phyloP scores from a whole-genome alignment of 768 basidiomycete genomes.

The Phanerochaete sordida region DNA sequence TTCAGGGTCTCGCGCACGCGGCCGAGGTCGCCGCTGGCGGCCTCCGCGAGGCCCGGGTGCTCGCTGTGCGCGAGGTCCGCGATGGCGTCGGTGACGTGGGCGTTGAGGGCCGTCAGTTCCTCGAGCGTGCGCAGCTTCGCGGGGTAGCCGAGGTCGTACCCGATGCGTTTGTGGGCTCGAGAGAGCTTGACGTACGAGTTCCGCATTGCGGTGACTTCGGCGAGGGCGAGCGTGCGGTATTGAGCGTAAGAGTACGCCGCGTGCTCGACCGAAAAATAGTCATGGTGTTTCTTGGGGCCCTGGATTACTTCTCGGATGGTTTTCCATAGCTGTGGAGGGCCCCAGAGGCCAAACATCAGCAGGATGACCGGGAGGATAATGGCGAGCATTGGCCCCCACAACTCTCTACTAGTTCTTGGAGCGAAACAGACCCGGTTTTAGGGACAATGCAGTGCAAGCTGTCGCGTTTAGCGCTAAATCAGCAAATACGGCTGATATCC shows the following conservation, averaged over 20 bases:
- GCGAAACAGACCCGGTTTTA: too few relatives aligned
- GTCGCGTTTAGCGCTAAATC: too few relatives aligned
- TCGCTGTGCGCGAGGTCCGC: conserved; percentile 32
- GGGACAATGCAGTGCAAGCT: too few relatives aligned
- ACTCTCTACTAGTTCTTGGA: too few relatives aligned
- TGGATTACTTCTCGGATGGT: conserved; percentile 16
- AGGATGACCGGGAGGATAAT: conserved; percentile 17
- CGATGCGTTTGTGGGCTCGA: conserved; percentile 45
- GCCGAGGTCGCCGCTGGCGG: conserved; percentile 4
- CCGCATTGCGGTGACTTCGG: conserved; percentile 40
- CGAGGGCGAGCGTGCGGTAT: conserved; percentile 39
- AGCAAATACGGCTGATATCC: too few relatives aligned
- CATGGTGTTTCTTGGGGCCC: conserved; percentile 9
- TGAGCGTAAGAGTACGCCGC: conserved; percentile 42
- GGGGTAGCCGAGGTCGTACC: conserved; percentile 50
- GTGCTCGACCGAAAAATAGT: conserved; percentile 41
- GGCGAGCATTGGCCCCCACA: too few relatives aligned
- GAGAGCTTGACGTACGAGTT: conserved; percentile 41
- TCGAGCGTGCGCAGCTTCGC: conserved; percentile 46
- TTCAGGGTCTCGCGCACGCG: conserved; percentile 58
- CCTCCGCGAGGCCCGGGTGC: conserved; percentile 21
- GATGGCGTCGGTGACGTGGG: conserved; percentile 38
- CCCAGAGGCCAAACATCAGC: conserved; percentile 13
- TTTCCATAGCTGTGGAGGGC: background rate
- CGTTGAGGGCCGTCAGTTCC: conserved; percentile 25